A percentile compares a stretch with the other conserved stretches of the same genome.
Conservation (phyloP, 768 basidiomycete genomes). For the Suillus ampliporus region DNA sequence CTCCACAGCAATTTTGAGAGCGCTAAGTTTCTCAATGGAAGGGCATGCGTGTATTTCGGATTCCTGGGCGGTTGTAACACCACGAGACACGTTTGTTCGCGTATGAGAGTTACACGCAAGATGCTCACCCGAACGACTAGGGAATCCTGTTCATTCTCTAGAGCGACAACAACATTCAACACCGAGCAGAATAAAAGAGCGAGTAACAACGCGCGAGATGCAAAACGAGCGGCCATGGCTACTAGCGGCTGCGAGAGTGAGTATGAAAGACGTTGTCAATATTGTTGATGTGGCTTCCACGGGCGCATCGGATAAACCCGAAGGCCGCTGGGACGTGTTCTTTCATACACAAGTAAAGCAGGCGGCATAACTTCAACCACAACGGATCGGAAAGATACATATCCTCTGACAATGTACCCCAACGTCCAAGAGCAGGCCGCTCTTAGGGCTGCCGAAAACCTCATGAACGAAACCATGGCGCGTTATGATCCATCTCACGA, state of each 20-base stretch:
- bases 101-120: conserved; percentile 8
- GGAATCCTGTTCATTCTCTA: conserved; percentile 26
- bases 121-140: conserved; percentile 38
- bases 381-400: conserved; percentile 2
- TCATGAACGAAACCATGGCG: conserved; percentile 77
- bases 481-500: conserved; percentile 85
- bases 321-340: conserved; percentile 21
- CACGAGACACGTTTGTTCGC: conserved; percentile 19
- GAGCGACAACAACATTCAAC: conserved; percentile 23
- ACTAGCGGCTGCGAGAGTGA: conserved; percentile 12
- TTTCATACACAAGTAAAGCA: conserved; percentile 2
- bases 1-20: conserved; percentile 66
- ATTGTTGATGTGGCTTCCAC: neutral
- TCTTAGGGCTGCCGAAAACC: conserved; percentile 63
- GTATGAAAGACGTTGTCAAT: conserved; percentile 7
- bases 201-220: conserved; percentile 38
- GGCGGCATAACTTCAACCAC: neutral
- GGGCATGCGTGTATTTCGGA: conserved; percentile 49
- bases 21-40: conserved; percentile 52
- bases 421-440: conserved; percentile 54
- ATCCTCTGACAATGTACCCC: conserved; percentile 50
- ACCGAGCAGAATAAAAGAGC: conserved; percentile 49
- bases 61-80: conserved; percentile 37
- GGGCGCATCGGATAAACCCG: conserved; percentile 26
- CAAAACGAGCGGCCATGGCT: conserved; percentile 25